Evolutionary conservation across 306 rosid species (phyloP).

Genomic region (Acacia confusa): DNA sequence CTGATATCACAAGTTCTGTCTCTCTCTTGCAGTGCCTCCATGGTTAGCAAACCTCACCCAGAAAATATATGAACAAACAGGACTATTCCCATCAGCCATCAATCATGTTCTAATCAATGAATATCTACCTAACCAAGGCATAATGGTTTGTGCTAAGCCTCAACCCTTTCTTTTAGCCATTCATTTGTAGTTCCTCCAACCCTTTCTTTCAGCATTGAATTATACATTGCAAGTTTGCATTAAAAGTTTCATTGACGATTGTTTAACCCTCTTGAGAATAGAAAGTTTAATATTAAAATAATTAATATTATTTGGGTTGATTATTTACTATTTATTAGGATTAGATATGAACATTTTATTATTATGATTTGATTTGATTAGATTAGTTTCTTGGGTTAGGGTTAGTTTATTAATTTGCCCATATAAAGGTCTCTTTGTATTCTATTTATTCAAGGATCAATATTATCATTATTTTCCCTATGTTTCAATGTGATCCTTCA

Average conservation of each 20-base stretch:
- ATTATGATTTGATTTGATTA: too few species aligned
- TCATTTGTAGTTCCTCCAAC: not conserved
- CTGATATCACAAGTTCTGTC: constrained; percentile 9
- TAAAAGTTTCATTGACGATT: constrained; percentile 4
- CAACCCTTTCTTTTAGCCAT: constrained; percentile 28
- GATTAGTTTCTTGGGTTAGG: too few species aligned
- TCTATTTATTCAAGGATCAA: too few species aligned
- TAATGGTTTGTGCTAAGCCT: constrained; percentile 60
- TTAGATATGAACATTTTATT: too few species aligned
- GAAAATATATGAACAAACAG: constrained; percentile 59
- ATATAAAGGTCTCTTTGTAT: too few species aligned
- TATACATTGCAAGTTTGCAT: not conserved
- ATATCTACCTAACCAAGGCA: constrained; percentile 86
- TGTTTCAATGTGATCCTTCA: too few species aligned
- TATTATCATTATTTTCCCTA: too few species aligned
- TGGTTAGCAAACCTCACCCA: constrained; percentile 75
- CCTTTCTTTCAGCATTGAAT: not conserved
- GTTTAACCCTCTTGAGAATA: not conserved
- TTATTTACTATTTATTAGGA: too few species aligned
- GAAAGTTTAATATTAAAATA: too few species aligned
- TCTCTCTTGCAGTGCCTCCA: constrained; percentile 63
- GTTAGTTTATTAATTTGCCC: too few species aligned
- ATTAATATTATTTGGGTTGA: too few species aligned
- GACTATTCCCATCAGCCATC: constrained; percentile 67
- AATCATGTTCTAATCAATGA: constrained; percentile 94